Conservation (phyloP, 345 rosid species). For the Linum lewisii region DNA sequence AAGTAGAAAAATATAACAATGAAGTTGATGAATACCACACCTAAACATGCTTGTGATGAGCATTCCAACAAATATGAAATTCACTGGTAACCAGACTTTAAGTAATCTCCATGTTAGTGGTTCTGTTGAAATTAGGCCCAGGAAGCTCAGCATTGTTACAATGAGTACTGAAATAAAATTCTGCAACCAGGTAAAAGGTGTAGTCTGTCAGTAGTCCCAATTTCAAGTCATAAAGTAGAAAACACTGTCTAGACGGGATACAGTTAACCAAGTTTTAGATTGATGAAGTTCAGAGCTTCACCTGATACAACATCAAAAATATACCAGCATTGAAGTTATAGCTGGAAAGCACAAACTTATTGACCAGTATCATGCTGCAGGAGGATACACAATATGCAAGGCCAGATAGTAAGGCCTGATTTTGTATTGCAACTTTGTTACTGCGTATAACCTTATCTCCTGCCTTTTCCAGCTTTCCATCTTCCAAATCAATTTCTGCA, state of each 20-base stretch:
- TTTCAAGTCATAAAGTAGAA: background rate
- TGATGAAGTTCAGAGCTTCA: conserved; percentile 15
- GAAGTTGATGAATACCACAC: conserved; percentile 26
- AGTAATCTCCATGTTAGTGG: conserved; percentile 76
- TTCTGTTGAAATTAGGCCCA: conserved; percentile 72
- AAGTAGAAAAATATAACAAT: background rate
- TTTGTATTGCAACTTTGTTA: conserved; percentile 40
- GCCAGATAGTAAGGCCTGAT: conserved; percentile 79
- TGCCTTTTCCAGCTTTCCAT: conserved; percentile 51
- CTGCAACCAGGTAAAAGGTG: conserved; percentile 38
- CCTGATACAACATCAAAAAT: conserved; percentile 95
- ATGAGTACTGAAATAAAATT: conserved; percentile 79
- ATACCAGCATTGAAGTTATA: conserved; percentile 92
- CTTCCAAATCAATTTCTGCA: conserved; percentile 73
- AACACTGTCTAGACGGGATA: background rate
- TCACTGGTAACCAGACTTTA: conserved; percentile 95
- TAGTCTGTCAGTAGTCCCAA: conserved; percentile 5
- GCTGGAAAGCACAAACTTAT: conserved; percentile 90
- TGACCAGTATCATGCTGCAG: conserved; percentile 93
- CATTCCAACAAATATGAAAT: conserved; percentile 93
- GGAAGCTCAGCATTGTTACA: conserved; percentile 54
- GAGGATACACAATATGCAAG: conserved; percentile 91
- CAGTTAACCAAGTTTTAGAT: background rate
- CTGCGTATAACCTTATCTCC: conserved; percentile 39
- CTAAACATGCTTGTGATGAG: conserved; percentile 98